Evolutionary conservation across 768 basidiomycete genomes (phyloP), one percentile per base, ranked within the genome.

Genomic region (Paxillus ammoniavirescens): DNA sequence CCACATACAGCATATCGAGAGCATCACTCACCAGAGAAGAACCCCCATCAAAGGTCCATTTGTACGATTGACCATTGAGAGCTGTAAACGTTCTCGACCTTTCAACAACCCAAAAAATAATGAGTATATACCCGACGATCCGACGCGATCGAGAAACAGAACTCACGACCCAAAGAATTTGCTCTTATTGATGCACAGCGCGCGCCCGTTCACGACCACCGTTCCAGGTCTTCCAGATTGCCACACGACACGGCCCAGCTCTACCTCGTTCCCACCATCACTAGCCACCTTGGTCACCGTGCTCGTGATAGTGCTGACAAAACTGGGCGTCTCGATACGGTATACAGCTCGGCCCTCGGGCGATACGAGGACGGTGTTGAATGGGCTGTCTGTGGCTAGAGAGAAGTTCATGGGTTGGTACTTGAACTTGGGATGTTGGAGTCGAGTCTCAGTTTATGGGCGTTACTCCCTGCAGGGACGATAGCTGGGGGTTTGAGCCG

Each of bases 91-190:
- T 70, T 28, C 68, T 59, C 35, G 68, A 71, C 47, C 26, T 26
- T 21, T 21, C 21, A 21, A 21, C 21, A 21, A 21, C 21, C 21
- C 21, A 21, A 21, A 21, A 21, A 3, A 21, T n/a, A 21, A 2
- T 21, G 21, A 21, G 21, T 21, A 21, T 21, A 21, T 21, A 21
- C 21, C 21, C 2, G 21, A 21, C 26, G 26, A 26, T 26, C 26
- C 6, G 26, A 26, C 26, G 6, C 26, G 26, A 26, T 26, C 26
- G 26, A 26, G 26, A 26, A 26, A 26, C 3, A 26, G 30, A n/a
- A 69, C 68, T 60, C 49, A 69, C 68, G 68, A 69, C 47, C 68
- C 61, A 33, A 72, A 69, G 43, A 69, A 57, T 41, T 57, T 68
- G 53, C 60, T 58, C 9, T 60, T 60, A 18, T 33, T 50, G 49